phyloP scores from a whole-genome alignment of 108 stramenopile species.

The Nitzschia sp. region DNA sequence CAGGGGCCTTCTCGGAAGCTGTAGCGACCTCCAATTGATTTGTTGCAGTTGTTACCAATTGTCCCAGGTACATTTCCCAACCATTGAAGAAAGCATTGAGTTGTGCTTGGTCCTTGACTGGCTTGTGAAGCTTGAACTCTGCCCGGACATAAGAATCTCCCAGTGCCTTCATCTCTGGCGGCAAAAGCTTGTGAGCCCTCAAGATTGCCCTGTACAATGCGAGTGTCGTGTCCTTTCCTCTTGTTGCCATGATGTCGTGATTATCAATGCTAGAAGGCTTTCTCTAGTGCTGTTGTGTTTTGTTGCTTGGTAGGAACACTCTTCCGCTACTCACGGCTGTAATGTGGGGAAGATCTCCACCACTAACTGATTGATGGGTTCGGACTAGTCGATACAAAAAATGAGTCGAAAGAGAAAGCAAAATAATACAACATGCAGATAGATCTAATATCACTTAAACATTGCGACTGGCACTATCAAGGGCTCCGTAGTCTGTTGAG shows the following conservation, averaged over 20 bases:
- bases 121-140: constrained; percentile 74
- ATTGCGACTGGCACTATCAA: not conserved
- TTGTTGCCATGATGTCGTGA: constrained; percentile 2
- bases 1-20: constrained; percentile 34
- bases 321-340: not conserved
- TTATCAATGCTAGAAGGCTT: not conserved
- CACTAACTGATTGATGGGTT: too few species aligned
- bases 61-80: constrained; percentile 66
- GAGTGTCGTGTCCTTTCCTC: constrained; percentile 21
- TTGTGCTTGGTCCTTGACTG: constrained; percentile 53
- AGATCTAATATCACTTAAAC: too few species aligned
- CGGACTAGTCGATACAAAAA: too few species aligned
- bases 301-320: not conserved
- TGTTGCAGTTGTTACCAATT: constrained; percentile 57
- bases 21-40: constrained; percentile 32
- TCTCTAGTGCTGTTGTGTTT: too few species aligned
- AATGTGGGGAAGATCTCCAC: too few species aligned
- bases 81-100: constrained; percentile 52
- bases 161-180: constrained; percentile 58
- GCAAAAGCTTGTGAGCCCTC: constrained; percentile 62
- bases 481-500: constrained; percentile 13
- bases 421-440: too few species aligned
- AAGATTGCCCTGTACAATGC: constrained; percentile 63
- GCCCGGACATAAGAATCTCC: constrained; percentile 77
- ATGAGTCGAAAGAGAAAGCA: too few species aligned